A percentile compares a stretch with the other conserved stretches of the same genome.
phyloP scores from a whole-genome alignment of 257 asterid species.

The Schizonepeta tenuifolia region DNA sequence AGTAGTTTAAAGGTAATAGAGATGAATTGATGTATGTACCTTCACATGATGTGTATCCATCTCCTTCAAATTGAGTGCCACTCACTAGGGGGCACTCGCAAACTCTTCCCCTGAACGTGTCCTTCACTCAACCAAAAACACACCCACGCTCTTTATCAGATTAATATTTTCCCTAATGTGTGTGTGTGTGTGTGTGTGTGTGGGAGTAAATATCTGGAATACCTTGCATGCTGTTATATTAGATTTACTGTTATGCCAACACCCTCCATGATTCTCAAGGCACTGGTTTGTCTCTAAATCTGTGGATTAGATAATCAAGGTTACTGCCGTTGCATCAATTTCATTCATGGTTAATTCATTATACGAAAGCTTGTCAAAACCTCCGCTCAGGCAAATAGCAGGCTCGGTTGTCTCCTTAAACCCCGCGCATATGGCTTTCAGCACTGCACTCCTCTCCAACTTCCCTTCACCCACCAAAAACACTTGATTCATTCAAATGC shows the following conservation, averaged over 20 bases:
- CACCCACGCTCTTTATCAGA: not conserved
- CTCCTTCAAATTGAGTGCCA: constrained; percentile 82
- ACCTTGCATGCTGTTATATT: constrained; percentile 91
- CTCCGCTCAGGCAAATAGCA: constrained; percentile 75
- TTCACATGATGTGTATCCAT: constrained; percentile 78
- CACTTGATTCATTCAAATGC: not conserved
- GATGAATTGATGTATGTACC: constrained; percentile 40
- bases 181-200: not conserved
- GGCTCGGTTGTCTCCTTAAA: constrained; percentile 92
- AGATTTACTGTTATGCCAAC: constrained; percentile 70
- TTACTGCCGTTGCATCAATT: not conserved
- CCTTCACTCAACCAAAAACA: constrained; percentile 45
- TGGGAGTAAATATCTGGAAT: not conserved
- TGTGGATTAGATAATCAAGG: constrained; percentile 35
- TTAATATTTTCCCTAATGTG: not conserved
- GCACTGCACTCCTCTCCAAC: constrained; percentile 74
- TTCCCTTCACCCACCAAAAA: constrained; percentile 51
- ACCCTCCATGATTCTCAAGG: constrained; percentile 82
- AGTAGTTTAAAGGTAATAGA: not conserved
- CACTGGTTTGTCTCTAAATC: constrained; percentile 91
- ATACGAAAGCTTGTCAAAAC: constrained; percentile 32
- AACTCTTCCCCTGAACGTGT: constrained; percentile 89
- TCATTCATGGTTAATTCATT: not conserved
- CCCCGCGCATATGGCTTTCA: constrained; percentile 94
- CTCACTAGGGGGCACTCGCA: constrained; percentile 80